These are phyloP conservation scores for Aspergillus unguis DNA, from an alignment of 2,329 filamentous ascomycete species.

Conservation along the genomic window DNA sequence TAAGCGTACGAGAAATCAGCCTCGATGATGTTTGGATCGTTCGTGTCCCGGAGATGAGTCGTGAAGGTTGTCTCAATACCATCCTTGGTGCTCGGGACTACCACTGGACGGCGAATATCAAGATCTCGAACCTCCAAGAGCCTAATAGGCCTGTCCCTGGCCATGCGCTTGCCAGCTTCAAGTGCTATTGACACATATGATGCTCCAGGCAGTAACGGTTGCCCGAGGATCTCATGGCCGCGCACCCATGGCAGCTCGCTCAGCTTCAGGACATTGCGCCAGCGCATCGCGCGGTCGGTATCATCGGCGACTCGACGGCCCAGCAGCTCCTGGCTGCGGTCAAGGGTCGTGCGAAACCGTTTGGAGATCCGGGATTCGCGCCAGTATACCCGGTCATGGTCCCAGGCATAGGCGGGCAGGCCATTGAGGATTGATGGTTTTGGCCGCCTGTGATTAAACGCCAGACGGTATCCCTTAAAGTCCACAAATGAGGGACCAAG, in stretches of 20 bases:
- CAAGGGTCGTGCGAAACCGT: background rate
- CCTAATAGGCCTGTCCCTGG: background rate
- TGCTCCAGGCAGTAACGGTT: background rate
- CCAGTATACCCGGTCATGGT: background rate
- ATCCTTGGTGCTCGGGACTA: background rate
- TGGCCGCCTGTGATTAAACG: background rate
- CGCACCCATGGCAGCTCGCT: background rate
- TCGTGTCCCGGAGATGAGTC: background rate
- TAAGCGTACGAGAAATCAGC: background rate
- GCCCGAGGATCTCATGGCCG: background rate
- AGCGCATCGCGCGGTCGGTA: background rate
- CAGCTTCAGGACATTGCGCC: background rate
- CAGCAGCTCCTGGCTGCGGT: background rate
- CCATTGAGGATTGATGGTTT: conserved; percentile 14
- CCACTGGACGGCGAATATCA: background rate
- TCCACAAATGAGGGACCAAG: background rate
- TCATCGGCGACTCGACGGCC: background rate
- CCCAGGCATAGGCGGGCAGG: conserved; percentile 12
- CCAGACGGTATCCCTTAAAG: background rate
- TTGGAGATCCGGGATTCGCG: background rate
- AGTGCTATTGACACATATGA: background rate
- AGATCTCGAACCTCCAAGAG: background rate
- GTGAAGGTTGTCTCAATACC: background rate
- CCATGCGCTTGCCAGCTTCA: background rate
- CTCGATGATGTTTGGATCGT: background rate